Evolutionary conservation across 176 grass and related monocot species (phyloP).

Genomic region (Oryza nivara): DNA sequence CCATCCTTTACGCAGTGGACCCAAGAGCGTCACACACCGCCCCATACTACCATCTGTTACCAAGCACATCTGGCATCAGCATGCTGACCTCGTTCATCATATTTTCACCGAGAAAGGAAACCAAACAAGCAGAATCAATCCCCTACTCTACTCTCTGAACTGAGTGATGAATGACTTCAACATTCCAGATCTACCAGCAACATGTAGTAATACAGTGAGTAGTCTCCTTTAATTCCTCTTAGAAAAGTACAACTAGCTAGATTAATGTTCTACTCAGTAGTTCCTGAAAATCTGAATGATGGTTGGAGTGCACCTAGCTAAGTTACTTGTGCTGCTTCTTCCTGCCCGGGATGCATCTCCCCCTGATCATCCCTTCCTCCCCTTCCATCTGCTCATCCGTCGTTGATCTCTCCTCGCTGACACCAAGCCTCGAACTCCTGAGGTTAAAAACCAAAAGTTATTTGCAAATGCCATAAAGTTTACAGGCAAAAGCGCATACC

Average conservation of each 20-base stretch:
- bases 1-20: neutral
- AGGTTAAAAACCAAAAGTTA: slow-evolving; percentile 22
- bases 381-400: slow-evolving; percentile 38
- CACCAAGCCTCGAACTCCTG: slow-evolving; percentile 71
- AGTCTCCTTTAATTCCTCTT: neutral
- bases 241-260: neutral
- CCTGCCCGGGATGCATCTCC: slow-evolving; percentile 82
- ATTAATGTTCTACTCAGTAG: neutral
- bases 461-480: neutral
- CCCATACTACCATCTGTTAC: slow-evolving; percentile 1
- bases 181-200: neutral
- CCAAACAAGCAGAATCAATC: neutral
- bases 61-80: neutral
- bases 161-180: neutral
- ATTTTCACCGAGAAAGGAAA: neutral
- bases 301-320: neutral
- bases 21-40: neutral
- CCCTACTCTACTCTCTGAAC: neutral
- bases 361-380: slow-evolving; percentile 55
- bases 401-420: slow-evolving; percentile 14
- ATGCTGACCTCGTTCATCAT: neutral
- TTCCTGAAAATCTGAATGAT: neutral
- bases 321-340: slow-evolving; percentile 41
- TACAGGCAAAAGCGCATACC: neutral
- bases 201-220: neutral